Conservation (phyloP, 148 eudicot species). For the Silene conica region DNA sequence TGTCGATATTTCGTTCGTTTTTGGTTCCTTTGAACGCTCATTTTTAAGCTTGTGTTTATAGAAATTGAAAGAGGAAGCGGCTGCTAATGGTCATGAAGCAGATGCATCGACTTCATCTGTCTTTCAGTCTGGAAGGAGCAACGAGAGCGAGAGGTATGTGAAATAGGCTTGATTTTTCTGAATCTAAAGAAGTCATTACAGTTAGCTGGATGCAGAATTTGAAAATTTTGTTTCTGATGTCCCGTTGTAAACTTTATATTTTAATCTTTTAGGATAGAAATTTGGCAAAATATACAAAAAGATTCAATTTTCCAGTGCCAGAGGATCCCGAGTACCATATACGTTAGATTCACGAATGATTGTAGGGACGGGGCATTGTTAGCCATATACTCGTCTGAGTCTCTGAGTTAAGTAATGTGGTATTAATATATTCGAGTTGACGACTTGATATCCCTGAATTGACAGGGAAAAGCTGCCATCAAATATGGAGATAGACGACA, state of each 20-base stretch:
- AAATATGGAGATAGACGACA: constrained; percentile 21
- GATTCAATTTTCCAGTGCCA: no score
- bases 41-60: constrained; percentile 39
- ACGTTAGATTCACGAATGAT: neutral
- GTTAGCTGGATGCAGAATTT: neutral
- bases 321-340: neutral
- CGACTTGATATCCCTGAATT: constrained; percentile 7
- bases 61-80: constrained; percentile 64
- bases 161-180: neutral
- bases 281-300: neutral
- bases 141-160: constrained; percentile 45
- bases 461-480: constrained; percentile 38
- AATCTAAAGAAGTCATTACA: neutral
- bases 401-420: no score
- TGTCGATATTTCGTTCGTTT: neutral
- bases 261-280: neutral
- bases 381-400: neutral
- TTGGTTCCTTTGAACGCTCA: constrained; percentile 23
- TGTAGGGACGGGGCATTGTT: constrained; percentile 23
- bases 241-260: no score
- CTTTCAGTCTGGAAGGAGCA: constrained; percentile 33
- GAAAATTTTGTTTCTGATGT: neutral
- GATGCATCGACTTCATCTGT: constrained; percentile 43
- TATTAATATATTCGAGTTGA: neutral
- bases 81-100: constrained; percentile 29